phyloP scores from a whole-genome alignment of 768 basidiomycete genomes.

The Glaciozyma martinii region DNA sequence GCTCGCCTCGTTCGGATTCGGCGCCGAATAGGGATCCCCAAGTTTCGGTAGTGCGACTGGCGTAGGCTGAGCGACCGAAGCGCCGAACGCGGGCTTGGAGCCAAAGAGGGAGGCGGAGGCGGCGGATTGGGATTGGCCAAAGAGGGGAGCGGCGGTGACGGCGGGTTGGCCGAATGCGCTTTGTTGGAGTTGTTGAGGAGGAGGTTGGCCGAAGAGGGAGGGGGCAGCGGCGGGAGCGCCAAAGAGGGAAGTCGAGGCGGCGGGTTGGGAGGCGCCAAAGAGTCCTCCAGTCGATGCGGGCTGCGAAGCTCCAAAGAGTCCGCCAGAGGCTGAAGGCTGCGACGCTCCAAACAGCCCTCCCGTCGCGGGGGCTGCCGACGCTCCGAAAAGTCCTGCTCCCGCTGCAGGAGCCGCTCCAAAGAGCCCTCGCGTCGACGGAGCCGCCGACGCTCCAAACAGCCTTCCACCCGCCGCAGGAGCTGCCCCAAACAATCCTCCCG shows the following conservation, averaged over 20 bases:
- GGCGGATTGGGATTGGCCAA: constrained; percentile 33
- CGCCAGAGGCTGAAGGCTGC: constrained; percentile 1
- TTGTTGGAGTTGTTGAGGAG: background rate
- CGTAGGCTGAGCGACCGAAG: constrained; percentile 39
- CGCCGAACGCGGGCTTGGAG: constrained; percentile 27
- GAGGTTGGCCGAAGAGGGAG: constrained; percentile 35
- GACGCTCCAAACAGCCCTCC: constrained; percentile 2
- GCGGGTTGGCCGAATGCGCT: constrained; percentile 10
- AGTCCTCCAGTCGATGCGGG: background rate
- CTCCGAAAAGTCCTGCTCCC: background rate
- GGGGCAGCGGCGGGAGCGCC: constrained; percentile 36
- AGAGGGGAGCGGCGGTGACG: constrained; percentile 31
- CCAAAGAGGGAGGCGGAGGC: constrained; percentile 22
- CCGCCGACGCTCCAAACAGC: constrained; percentile 24
- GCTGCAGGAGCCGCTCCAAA: constrained; percentile 13
- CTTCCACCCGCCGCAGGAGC: constrained; percentile 16
- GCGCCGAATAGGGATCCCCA: constrained; percentile 42
- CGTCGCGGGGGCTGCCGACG: background rate
- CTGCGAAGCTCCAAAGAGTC: constrained; percentile 7
- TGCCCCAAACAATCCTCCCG: constrained; percentile 25
- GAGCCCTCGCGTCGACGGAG: background rate
- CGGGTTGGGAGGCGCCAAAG: background rate
- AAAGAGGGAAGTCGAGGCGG: constrained; percentile 37
- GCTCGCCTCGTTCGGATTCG: constrained; percentile 50
- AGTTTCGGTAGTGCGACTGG: constrained; percentile 39